These are phyloP conservation scores for Wickerhamomyces kurtzmanii DNA, from an alignment of 805 yeast species.

Conservation along the genomic window DNA sequence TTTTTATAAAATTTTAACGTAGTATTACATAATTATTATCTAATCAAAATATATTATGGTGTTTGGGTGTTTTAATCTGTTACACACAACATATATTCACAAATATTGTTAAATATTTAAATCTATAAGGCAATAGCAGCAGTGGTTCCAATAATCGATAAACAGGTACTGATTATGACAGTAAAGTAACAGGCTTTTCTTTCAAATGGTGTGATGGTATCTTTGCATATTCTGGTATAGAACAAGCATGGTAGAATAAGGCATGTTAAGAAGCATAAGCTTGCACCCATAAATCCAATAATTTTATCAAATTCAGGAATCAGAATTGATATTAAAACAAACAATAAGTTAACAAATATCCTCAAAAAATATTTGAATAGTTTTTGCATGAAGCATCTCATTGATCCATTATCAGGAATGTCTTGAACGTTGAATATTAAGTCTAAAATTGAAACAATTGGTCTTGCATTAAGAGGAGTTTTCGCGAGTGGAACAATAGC, in stretches of 20 bases:
- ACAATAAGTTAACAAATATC: conserved; percentile 39
- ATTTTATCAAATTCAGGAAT: conserved; percentile 77
- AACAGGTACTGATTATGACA: conserved; percentile 30
- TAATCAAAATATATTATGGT: too few species aligned
- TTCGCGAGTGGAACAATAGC: conserved; percentile 82
- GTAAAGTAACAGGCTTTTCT: conserved; percentile 29
- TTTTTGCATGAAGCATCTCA: conserved; percentile 11
- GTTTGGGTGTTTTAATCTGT: too few species aligned
- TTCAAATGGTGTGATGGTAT: conserved; percentile 30
- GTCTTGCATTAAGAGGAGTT: conserved; percentile 75
- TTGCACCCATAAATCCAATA: conserved; percentile 74
- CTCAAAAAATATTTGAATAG: conserved; percentile 14
- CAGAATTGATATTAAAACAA: conserved; percentile 50
- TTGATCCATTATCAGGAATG: conserved; percentile 10
- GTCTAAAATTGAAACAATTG: conserved; percentile 67
- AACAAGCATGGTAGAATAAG: conserved; percentile 69
- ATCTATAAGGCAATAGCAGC: conserved; percentile 31
- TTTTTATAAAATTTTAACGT: too few species aligned
- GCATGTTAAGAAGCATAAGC: conserved; percentile 73
- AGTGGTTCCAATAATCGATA: conserved; percentile 52
- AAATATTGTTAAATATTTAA: too few species aligned
- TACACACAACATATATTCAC: too few species aligned
- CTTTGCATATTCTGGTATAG: conserved; percentile 47
- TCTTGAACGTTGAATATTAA: conserved; percentile 26
- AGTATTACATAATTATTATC: too few species aligned